phyloP scores from a whole-genome alignment of 768 basidiomycete species.

The Pulveroboletus sp. region DNA sequence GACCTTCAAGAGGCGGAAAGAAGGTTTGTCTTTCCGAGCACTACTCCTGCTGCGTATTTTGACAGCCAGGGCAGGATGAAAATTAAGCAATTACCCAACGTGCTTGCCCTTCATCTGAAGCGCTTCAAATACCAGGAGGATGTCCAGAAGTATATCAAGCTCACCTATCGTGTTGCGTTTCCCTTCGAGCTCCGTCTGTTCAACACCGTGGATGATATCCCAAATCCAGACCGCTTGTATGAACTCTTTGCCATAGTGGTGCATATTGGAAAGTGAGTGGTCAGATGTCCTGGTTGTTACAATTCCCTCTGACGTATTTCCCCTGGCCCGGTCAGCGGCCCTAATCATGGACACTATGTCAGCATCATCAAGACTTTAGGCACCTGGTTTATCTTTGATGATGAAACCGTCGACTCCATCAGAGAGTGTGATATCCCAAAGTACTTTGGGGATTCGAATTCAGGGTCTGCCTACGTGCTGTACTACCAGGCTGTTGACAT shows the following conservation, averaged over 20 bases:
- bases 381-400: conserved; percentile 91
- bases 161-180: conserved; percentile 95
- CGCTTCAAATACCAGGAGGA: conserved; percentile 99
- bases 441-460: conserved; percentile 89
- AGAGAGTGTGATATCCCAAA: conserved; percentile 86
- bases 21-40: conserved; percentile 48
- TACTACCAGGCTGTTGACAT: conserved; percentile 96
- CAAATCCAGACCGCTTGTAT: conserved; percentile 89
- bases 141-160: conserved; percentile 85
- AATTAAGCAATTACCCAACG: conserved; percentile 92
- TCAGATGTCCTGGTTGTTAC: conserved; percentile 12
- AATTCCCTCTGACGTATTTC: conserved; percentile 11
- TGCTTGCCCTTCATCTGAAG: conserved; percentile 94
- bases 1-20: conserved; percentile 98
- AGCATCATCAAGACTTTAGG: conserved; percentile 86
- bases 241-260: conserved; percentile 95
- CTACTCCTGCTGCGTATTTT: conserved; percentile 3
- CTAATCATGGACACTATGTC: conserved; percentile 98
- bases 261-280: conserved; percentile 96
- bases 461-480: conserved; percentile 91
- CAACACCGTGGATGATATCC: conserved; percentile 93
- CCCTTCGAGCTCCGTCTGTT: conserved; percentile 92
- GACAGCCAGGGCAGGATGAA: conserved; percentile 71
- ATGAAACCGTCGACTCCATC: conserved; percentile 86
- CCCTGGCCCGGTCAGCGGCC: conserved; percentile 56